Conservation (phyloP, 2,329 filamentous ascomycete species). For the Diaporthe eres region DNA sequence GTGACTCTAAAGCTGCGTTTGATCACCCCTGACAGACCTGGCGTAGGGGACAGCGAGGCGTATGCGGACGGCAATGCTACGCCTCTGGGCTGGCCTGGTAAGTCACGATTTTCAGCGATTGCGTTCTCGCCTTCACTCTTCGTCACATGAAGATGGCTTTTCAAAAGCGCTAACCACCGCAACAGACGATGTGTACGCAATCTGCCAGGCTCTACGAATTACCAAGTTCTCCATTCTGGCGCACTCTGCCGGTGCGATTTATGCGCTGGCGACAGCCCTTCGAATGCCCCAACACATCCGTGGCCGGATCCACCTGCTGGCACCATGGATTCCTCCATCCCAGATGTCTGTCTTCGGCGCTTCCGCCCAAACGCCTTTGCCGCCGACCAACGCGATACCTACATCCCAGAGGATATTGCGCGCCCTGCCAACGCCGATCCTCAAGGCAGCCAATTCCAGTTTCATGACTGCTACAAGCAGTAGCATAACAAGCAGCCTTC, state of each 20-base stretch:
- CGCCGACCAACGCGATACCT: slow-evolving; percentile 88
- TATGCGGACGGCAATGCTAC: slow-evolving; percentile 87
- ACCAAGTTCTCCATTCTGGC: slow-evolving; percentile 97
- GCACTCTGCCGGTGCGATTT: slow-evolving; percentile 97
- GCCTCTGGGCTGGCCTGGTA: slow-evolving; percentile 94
- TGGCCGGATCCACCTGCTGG: slow-evolving; percentile 92
- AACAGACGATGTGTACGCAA: slow-evolving; percentile 86
- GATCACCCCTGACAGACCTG: slow-evolving; percentile 94
- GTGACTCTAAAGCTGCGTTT: slow-evolving; percentile 88
- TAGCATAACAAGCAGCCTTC: slow-evolving; percentile 83
- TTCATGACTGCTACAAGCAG: slow-evolving; percentile 95
- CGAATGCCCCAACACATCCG: slow-evolving; percentile 97
- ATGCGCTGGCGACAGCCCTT: slow-evolving; percentile 93
- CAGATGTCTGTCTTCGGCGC: slow-evolving; percentile 86
- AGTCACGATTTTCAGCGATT: slow-evolving; percentile 48
- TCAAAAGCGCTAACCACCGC: slow-evolving; percentile 47
- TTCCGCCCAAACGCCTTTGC: slow-evolving; percentile 75
- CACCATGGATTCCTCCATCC: slow-evolving; percentile 97
- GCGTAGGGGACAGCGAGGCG: slow-evolving; percentile 91
- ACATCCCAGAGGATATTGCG: slow-evolving; percentile 93
- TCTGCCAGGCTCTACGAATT: slow-evolving; percentile 92
- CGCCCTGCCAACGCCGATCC: slow-evolving; percentile 88
- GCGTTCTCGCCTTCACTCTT: background rate
- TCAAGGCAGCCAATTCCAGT: slow-evolving; percentile 94
- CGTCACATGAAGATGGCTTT: slow-evolving; percentile 1